Base-by-base conservation (phyloP, 495 filamentous ascomycete genomes). In the Podospora sp. region DNA sequence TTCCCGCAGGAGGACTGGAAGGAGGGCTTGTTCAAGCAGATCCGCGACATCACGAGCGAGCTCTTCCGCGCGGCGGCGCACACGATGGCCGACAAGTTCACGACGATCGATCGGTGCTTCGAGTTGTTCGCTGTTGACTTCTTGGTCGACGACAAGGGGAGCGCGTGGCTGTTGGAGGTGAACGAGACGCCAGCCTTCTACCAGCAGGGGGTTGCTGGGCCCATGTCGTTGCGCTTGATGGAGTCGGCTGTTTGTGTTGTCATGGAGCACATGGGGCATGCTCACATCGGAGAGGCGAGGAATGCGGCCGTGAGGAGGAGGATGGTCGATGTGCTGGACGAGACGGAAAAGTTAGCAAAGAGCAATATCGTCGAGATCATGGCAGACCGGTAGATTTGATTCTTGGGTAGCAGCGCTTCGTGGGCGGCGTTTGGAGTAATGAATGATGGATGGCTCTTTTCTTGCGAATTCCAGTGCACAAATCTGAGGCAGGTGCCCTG, bases 111-210 rank as follows among this genome's bases (percentile, higher is more conserved):
- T 2, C 91, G 91, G 71, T 88, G 86, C 0, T 93, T 93, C 70
- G 91, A 93, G 80, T 68, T 93, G 40, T 93, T 91, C 73, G 91
- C 91, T 1, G 69, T 93, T 26, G 91, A 94, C 70, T 94, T 91
- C 72, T 68, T 94, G 71, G 84, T 92, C 20, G 88, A 90, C 75
- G 78, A 71, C 12, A 57, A 71, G 12, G 84, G 84, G 18, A 82
- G 67, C 18, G 83, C 84, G 27, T 92, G 83, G 82, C 74, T 94
- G 67, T 70, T 94, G 60, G 91, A 94, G 77, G 81, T 92, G 20
- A 94, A 94, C 77, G 89, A 91, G n/a, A 92, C 89, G 80, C 91
- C 91, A 55, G 91, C 93, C 74, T 93, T 92, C 72, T 85, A 74
- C 60, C 88, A 92, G 77, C 91, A 89, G 1, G 90, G 90, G 7